Evolutionary conservation across 2,329 filamentous ascomycete genomes (phyloP).

Genomic region (Fusarium sp.): DNA sequence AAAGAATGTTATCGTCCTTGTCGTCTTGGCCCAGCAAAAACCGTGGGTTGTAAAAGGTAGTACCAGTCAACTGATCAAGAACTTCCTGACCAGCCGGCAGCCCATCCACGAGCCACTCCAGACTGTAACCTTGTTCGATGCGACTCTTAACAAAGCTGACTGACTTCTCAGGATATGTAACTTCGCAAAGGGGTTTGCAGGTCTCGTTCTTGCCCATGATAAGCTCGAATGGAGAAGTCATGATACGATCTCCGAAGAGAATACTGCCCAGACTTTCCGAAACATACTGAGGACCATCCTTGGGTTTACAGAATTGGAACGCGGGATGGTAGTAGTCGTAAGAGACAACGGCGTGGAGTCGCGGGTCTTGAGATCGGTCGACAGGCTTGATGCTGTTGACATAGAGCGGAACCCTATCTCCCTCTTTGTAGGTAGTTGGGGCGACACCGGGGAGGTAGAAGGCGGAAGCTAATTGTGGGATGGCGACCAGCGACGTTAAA

Average conservation of each 20-base stretch:
- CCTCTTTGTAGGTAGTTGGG: slow-evolving; percentile 87
- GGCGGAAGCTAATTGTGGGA: slow-evolving; percentile 70
- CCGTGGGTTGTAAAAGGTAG: slow-evolving; percentile 89
- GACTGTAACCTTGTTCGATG: slow-evolving; percentile 87
- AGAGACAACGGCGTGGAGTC: slow-evolving; percentile 90
- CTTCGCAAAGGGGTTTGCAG: slow-evolving; percentile 83
- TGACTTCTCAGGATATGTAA: slow-evolving; percentile 72
- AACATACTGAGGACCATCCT: slow-evolving; percentile 80
- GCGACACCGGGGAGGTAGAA: slow-evolving; percentile 98
- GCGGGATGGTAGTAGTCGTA: slow-evolving; percentile 94
- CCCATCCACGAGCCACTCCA: slow-evolving; percentile 97
- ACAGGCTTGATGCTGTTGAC: slow-evolving; percentile 95
- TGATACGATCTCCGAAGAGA: slow-evolving; percentile 95
- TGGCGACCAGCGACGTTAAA: slow-evolving; percentile 62
- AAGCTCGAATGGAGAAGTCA: slow-evolving; percentile 93
- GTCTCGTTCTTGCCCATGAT: slow-evolving; percentile 88
- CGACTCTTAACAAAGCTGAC: slow-evolving; percentile 84
- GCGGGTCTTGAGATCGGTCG: slow-evolving; percentile 79
- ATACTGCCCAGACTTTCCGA: slow-evolving; percentile 91
- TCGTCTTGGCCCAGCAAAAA: slow-evolving; percentile 78
- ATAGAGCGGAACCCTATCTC: slow-evolving; percentile 84
- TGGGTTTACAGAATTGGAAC: slow-evolving; percentile 89
- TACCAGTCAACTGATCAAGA: slow-evolving; percentile 78
- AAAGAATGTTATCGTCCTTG: slow-evolving; percentile 67
- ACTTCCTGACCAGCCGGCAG: slow-evolving; percentile 89